Conservation (phyloP, 441 rosid species). For the Melastoma candidum region DNA sequence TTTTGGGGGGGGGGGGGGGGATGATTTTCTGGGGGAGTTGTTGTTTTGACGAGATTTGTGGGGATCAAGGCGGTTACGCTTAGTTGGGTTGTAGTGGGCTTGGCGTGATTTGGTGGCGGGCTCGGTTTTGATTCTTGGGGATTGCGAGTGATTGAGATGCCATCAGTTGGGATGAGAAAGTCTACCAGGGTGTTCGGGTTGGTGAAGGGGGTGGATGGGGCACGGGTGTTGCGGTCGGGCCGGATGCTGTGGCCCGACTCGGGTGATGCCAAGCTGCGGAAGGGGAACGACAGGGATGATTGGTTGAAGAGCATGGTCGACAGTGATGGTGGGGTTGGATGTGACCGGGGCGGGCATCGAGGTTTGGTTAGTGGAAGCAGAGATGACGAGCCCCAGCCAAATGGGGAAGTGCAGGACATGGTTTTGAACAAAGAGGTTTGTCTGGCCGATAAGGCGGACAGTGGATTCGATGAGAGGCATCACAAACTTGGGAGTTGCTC, state of each 20-base stretch:
- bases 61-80: too few relatives aligned
- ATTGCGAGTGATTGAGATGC: constrained; percentile 32
- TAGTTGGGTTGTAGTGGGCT: too few relatives aligned
- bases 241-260: constrained; percentile 57
- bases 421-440: constrained; percentile 12
- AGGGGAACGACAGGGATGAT: constrained; percentile 41
- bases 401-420: constrained; percentile 21
- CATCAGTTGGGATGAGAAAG: constrained; percentile 75
- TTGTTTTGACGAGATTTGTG: too few relatives aligned
- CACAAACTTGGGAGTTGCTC: constrained; percentile 14
- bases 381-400: constrained; percentile 16
- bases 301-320: constrained; percentile 26
- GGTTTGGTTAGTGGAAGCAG: too few relatives aligned
- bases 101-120: too few relatives aligned
- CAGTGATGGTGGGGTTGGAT: constrained; percentile 14
- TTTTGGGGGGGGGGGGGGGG: too few relatives aligned
- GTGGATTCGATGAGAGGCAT: constrained; percentile 15
- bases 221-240: constrained; percentile 81
- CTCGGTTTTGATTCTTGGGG: too few relatives aligned
- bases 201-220: constrained; percentile 69
- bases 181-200: constrained; percentile 75
- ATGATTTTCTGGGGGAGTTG: too few relatives aligned
- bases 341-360: background rate
- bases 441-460: constrained; percentile 10
- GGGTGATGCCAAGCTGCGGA: constrained; percentile 39